A percentile compares a stretch with the other conserved stretches of the same genome.
Evolutionary conservation across 2,329 filamentous ascomycete species (phyloP).

Genomic region (Xylaria polymorpha): DNA sequence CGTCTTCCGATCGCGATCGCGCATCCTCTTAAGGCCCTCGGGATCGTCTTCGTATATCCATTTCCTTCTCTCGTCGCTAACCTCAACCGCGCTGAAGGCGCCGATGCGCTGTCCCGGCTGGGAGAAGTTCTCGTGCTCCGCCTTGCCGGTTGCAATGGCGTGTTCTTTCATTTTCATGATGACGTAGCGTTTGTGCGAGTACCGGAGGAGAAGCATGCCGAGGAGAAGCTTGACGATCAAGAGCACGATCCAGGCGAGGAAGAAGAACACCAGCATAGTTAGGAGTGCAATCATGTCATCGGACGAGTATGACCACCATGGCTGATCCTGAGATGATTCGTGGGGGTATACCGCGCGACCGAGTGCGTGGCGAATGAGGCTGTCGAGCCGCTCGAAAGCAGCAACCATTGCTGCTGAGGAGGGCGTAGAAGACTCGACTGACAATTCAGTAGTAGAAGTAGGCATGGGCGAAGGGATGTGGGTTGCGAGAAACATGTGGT

Average conservation of each 20-base stretch:
- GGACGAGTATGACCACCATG: conserved; percentile 69
- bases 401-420: conserved; percentile 80
- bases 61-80: conserved; percentile 85
- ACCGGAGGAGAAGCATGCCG: conserved; percentile 86
- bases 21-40: conserved; percentile 72
- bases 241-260: conserved; percentile 85
- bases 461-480: conserved; percentile 80
- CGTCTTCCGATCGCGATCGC: conserved; percentile 71
- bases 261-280: conserved; percentile 88
- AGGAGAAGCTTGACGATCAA: conserved; percentile 86
- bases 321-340: conserved; percentile 52
- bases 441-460: conserved; percentile 73
- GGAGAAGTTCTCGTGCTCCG: conserved; percentile 68
- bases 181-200: conserved; percentile 81
- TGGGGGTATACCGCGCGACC: conserved; percentile 75
- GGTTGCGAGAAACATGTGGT: conserved; percentile 96
- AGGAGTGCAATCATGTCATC: conserved; percentile 79
- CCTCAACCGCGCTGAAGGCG: conserved; percentile 85
- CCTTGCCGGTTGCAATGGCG: conserved; percentile 57
- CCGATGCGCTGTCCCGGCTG: conserved; percentile 81
- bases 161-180: conserved; percentile 80
- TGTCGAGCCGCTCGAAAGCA: conserved; percentile 82
- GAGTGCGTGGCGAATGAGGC: conserved; percentile 79
- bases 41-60: conserved; percentile 90
- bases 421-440: conserved; percentile 70